These are phyloP conservation scores for Aciculosporium take DNA, from an alignment of 2,329 filamentous ascomycete genomes.

Conservation along the genomic window DNA sequence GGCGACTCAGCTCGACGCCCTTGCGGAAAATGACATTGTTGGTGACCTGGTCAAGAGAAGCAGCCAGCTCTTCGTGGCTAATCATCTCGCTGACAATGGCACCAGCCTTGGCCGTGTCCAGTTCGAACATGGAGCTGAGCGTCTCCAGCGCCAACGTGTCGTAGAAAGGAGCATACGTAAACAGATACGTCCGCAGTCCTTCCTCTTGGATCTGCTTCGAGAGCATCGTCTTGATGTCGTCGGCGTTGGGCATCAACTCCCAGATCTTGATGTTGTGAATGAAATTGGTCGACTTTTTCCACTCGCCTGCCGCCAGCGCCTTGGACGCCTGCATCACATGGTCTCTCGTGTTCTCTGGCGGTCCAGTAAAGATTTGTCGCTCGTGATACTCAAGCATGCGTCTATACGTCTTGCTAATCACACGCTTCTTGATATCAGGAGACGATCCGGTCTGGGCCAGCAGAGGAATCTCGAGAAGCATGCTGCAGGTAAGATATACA, in stretches of 20 bases:
- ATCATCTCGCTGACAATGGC: conserved; percentile 99
- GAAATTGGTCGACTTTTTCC: conserved; percentile 90
- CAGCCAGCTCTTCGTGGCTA: conserved; percentile 92
- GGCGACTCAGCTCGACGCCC: conserved; percentile 90
- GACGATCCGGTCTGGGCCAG: conserved; percentile 94
- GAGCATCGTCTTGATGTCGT: conserved; percentile 93
- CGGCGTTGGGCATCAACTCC: conserved; percentile 88
- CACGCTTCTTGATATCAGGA: conserved; percentile 89
- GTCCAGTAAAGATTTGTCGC: conserved; percentile 96
- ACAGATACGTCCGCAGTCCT: conserved; percentile 93
- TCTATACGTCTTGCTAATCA: conserved; percentile 98
- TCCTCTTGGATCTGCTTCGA: conserved; percentile 98
- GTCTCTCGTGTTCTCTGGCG: conserved; percentile 95
- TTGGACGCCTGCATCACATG: conserved; percentile 99
- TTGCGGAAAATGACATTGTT: conserved; percentile 97
- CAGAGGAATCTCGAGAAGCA: conserved; percentile 95
- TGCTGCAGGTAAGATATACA: conserved; percentile 96
- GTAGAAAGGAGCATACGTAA: conserved; percentile 98
- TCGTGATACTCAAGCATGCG: conserved; percentile 99
- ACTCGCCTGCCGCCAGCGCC: conserved; percentile 89
- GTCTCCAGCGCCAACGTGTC: conserved; percentile 83
- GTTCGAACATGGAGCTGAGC: conserved; percentile 87
- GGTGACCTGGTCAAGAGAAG: conserved; percentile 94
- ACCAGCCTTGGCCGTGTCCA: conserved; percentile 78
- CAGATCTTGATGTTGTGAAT: conserved; percentile 99